phyloP scores from a whole-genome alignment of 345 rosid species.

The Gynandropsis gynandra region DNA sequence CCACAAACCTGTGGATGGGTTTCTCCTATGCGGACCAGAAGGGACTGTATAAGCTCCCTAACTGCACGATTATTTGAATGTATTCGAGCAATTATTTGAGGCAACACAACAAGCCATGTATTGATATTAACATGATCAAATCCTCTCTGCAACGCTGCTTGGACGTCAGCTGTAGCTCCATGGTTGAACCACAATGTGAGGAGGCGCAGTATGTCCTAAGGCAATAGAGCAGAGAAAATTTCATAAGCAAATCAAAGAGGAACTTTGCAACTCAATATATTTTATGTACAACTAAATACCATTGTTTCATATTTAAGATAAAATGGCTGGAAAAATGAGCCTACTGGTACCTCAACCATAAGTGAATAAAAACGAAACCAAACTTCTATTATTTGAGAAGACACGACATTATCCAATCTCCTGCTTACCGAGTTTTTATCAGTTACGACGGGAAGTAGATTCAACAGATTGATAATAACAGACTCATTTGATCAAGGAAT shows the following conservation, averaged over 20 bases:
- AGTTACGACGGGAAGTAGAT: slow-evolving; percentile 5
- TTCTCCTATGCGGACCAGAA: slow-evolving; percentile 91
- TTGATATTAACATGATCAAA: slow-evolving; percentile 82
- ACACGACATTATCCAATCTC: neutral
- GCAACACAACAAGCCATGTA: slow-evolving; percentile 96
- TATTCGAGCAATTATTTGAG: slow-evolving; percentile 98
- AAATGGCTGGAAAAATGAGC: slow-evolving; percentile 2
- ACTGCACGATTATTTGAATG: slow-evolving; percentile 94
- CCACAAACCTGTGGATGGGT: slow-evolving; percentile 87
- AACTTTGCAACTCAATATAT: slow-evolving; percentile 4
- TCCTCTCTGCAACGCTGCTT: slow-evolving; percentile 76
- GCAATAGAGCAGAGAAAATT: slow-evolving; percentile 15
- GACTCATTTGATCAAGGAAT: slow-evolving; percentile 6
- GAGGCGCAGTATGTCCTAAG: slow-evolving; percentile 96
- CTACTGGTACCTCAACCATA: neutral
- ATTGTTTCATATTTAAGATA: neutral
- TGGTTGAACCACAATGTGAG: slow-evolving; percentile 98
- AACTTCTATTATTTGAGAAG: too few species aligned
- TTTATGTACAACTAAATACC: neutral
- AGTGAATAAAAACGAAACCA: neutral
- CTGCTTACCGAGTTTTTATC: slow-evolving; percentile 1
- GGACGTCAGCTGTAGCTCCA: slow-evolving; percentile 90
- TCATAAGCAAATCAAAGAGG: slow-evolving; percentile 11
- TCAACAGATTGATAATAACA: slow-evolving; percentile 3
- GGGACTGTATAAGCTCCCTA: slow-evolving; percentile 88